Evolutionary conservation across 1,284 basidiomycete species (phyloP).

Genomic region (Lentinula novae-zelandiae): DNA sequence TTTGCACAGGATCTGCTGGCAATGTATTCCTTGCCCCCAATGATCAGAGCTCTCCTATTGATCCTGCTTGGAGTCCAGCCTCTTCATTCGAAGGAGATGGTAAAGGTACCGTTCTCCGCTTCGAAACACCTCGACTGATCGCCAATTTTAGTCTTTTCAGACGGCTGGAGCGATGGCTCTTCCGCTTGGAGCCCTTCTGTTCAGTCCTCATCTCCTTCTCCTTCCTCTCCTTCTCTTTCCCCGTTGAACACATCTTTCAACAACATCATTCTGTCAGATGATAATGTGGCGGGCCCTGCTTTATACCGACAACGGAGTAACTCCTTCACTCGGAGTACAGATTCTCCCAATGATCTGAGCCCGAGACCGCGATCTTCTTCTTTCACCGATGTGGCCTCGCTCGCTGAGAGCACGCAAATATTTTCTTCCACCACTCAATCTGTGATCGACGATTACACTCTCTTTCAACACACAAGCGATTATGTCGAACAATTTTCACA

Average conservation of each 20-base stretch:
- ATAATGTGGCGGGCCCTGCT: constrained; percentile 1
- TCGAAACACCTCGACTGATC: constrained; percentile 4
- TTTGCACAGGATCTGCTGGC: constrained; percentile 8
- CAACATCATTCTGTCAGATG: constrained; percentile 11
- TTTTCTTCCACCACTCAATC: background rate
- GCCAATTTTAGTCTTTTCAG: constrained; percentile 12
- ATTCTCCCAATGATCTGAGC: background rate
- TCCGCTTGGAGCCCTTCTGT: constrained; percentile 14
- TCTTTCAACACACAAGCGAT: background rate
- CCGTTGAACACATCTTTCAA: constrained; percentile 11
- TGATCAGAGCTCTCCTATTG: constrained; percentile 13
- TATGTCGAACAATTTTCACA: background rate
- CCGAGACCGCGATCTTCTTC: constrained; percentile 11
- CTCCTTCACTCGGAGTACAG: constrained; percentile 10
- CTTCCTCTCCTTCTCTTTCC: constrained; percentile 12
- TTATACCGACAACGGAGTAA: constrained; percentile 11
- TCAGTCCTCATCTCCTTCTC: constrained; percentile 12
- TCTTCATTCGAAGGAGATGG: constrained; percentile 15
- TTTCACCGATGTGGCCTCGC: constrained; percentile 4
- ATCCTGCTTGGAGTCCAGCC: constrained; percentile 11
- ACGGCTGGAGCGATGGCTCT: constrained; percentile 12
- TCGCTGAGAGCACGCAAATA: background rate
- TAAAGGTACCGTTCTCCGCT: constrained; percentile 5
- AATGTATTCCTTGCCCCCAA: constrained; percentile 13
- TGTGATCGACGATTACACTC: background rate